Evolutionary conservation across 306 rosid species (phyloP).

Genomic region (Cicer chorassanicum): DNA sequence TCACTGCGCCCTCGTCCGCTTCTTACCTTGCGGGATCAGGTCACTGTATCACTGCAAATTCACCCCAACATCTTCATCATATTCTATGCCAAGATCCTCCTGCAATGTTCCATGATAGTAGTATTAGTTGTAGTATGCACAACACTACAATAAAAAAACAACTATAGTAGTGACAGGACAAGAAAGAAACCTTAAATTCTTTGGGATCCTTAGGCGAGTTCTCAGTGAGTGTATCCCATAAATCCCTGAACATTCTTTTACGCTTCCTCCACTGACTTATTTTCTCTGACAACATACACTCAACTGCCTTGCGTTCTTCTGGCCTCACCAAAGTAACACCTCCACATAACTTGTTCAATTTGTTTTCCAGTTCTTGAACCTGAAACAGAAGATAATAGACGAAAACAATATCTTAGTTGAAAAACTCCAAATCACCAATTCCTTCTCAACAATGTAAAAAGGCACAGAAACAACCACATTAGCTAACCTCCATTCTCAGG

Average conservation of each 20-base stretch:
- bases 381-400: constrained; percentile 48
- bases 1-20: constrained; percentile 67
- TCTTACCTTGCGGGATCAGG: constrained; percentile 64
- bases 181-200: constrained; percentile 69
- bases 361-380: constrained; percentile 80
- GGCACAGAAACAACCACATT: constrained; percentile 33
- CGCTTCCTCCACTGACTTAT: constrained; percentile 88
- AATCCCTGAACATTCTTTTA: constrained; percentile 87
- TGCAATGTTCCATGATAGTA: constrained; percentile 42
- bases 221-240: constrained; percentile 92
- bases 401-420: constrained; percentile 22
- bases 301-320: constrained; percentile 78
- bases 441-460: constrained; percentile 13
- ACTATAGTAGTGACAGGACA: constrained; percentile 22
- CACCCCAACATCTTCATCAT: constrained; percentile 79
- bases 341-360: constrained; percentile 67
- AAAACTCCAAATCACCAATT: constrained; percentile 29
- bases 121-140: background rate
- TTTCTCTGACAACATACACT: constrained; percentile 56
- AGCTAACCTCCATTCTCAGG: constrained; percentile 76
- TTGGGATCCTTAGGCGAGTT: constrained; percentile 88
- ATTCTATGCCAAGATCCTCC: constrained; percentile 93
- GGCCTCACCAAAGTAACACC: constrained; percentile 90
- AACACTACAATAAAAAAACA: background rate
- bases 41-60: constrained; percentile 70